Base-by-base conservation (phyloP, 2,329 filamentous ascomycete genomes). In the Xylaria sp. region DNA sequence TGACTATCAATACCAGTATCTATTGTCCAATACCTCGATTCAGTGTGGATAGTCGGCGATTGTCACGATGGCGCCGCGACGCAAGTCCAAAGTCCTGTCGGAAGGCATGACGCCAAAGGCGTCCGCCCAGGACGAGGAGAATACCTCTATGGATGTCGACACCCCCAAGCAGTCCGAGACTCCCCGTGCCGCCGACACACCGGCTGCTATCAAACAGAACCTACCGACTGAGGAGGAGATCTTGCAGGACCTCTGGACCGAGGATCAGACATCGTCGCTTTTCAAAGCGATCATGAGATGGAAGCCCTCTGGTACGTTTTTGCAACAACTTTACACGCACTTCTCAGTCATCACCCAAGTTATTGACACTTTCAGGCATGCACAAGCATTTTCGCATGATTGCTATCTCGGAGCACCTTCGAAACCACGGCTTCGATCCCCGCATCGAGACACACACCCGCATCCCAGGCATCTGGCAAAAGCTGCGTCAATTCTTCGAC, bases 341-440 rank as follows among this genome's bases (percentile, higher is more conserved):
- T n/a, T 5, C 1, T 9, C 53, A 2, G 11, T n/a, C 10, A 34
- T 48, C 30, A 48, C 13, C 37, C 13, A 6, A 13, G n/a, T 3
- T 16, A 46, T 2, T n/a, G n/a, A 13, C 6, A 18, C 4, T 2
- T n/a, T 18, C 65, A 90, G 90, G 92, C 62, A 90, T 96, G 81
- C 92, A 96, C 77, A 95, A 93, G 73, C 91, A 96, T 74, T 96
- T 96, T 72, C 88, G 91, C 61, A 92, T 97, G 82, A 86, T 96
- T 64, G 87, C 91, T 7, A 91, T 97, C 60, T 88, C 88, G 50
- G 87, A 92, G 67, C 85, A 91, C 67, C 78, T 95, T 62, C 85
- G 88, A 65, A 91, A 89, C 67, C 89, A 92, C 73, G 91, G 91
- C 69, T 88, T 90, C 71, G 83, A 92, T 73, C 83, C 88, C 55